Conservation (phyloP, 495 filamentous ascomycete genomes). For the Penicillium canescens region DNA sequence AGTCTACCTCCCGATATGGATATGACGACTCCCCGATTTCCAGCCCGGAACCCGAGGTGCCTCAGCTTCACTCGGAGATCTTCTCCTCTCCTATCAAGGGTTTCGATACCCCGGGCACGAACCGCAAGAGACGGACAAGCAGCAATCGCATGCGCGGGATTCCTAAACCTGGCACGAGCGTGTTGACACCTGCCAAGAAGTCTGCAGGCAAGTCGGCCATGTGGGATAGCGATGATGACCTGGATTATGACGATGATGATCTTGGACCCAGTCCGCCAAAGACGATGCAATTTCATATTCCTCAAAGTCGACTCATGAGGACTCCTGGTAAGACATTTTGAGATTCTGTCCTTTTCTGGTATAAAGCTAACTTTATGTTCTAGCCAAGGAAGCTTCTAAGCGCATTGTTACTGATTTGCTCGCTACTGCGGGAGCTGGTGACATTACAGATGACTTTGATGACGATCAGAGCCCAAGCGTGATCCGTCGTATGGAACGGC, state of each 20-base stretch:
- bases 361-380: constrained; percentile 1
- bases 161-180: constrained; percentile 72
- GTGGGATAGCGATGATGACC: constrained; percentile 68
- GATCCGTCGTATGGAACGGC: constrained; percentile 62
- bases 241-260: constrained; percentile 57
- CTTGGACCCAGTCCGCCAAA: constrained; percentile 85
- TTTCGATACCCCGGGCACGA: constrained; percentile 35
- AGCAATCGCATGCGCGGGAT: constrained; percentile 37
- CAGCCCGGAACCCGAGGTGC: constrained; percentile 74
- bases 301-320: constrained; percentile 81
- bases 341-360: background rate
- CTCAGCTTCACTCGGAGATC: constrained; percentile 78
- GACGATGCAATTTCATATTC: constrained; percentile 95
- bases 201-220: constrained; percentile 26
- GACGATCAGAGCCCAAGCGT: constrained; percentile 75
- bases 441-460: constrained; percentile 42
- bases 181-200: constrained; percentile 64
- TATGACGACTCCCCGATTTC: constrained; percentile 65
- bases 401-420: constrained; percentile 91
- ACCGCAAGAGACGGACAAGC: constrained; percentile 38
- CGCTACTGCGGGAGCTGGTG: constrained; percentile 65
- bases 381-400: constrained; percentile 86
- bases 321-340: constrained; percentile 71
- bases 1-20: constrained; percentile 26
- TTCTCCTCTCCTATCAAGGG: constrained; percentile 71